These are phyloP conservation scores for Peribolospora kevripleyi DNA, from an alignment of 768 basidiomycete species.

Conservation along the genomic window DNA sequence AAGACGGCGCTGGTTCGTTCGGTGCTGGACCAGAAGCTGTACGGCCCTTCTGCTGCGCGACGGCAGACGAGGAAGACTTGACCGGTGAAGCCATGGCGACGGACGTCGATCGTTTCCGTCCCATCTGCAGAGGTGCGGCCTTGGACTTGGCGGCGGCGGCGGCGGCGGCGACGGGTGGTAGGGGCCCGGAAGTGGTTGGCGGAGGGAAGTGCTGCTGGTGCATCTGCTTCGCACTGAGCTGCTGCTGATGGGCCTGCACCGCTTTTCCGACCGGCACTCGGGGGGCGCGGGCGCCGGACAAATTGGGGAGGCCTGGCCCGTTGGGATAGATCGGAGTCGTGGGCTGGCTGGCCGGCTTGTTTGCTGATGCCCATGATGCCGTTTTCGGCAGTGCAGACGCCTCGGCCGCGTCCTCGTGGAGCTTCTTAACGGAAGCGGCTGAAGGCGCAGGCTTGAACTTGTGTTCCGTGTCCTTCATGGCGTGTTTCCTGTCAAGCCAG, in stretches of 20 bases:
- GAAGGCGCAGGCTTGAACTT: too few species aligned
- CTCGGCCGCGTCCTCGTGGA: too few species aligned
- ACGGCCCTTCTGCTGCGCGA: neutral
- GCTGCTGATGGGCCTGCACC: slow-evolving; percentile 11
- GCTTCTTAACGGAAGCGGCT: too few species aligned
- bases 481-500: too few species aligned
- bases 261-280: slow-evolving; percentile 24
- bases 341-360: too few species aligned
- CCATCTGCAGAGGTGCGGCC: slow-evolving; percentile 27
- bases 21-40: neutral
- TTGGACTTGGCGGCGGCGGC: neutral
- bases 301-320: slow-evolving; percentile 15
- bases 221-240: too few species aligned
- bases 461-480: too few species aligned
- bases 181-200: too few species aligned
- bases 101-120: slow-evolving; percentile 26
- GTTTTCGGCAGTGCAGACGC: too few species aligned
- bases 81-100: slow-evolving; percentile 6
- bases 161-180: too few species aligned
- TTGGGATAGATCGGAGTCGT: slow-evolving; percentile 16
- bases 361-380: too few species aligned
- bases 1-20: neutral
- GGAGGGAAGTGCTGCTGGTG: too few species aligned
- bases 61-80: slow-evolving; percentile 1
- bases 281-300: slow-evolving; percentile 1